A percentile compares a stretch with the other conserved stretches of the same genome.
Evolutionary conservation across 352 stramenopile species (phyloP).

Genomic region (Blastocystis sp.): DNA sequence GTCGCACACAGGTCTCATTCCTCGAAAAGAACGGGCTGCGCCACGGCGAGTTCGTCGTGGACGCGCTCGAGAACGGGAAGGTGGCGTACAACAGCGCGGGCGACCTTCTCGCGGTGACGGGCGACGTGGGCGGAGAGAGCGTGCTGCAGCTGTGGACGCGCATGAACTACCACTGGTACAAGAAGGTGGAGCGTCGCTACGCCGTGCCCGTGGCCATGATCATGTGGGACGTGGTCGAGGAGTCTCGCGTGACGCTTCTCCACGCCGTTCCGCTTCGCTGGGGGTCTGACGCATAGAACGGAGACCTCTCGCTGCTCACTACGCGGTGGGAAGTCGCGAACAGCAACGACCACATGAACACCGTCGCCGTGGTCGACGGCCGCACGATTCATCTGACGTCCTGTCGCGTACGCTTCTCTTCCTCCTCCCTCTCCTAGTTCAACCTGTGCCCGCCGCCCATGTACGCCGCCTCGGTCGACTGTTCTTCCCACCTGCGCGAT

Average conservation of each 20-base stretch:
- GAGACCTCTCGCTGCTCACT: neutral
- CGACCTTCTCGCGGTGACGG: constrained; percentile 81
- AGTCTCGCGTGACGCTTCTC: neutral
- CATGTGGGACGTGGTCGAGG: constrained; percentile 18
- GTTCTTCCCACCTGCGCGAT: neutral
- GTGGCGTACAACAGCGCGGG: constrained; percentile 81
- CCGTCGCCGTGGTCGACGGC: constrained; percentile 22
- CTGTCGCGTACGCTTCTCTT: neutral
- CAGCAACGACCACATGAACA: neutral
- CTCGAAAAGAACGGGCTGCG: constrained; percentile 84
- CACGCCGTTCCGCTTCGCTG: neutral
- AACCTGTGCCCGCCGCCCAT: constrained; percentile 43
- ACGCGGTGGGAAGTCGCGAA: constrained; percentile 20
- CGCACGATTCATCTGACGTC: constrained; percentile 3
- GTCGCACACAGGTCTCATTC: constrained; percentile 81
- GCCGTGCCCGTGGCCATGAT: neutral
- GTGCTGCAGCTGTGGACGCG: constrained; percentile 82
- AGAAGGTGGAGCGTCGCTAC: constrained; percentile 81
- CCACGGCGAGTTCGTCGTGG: constrained; percentile 81
- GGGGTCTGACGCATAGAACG: constrained; percentile 28
- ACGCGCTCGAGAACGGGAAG: constrained; percentile 76
- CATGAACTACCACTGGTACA: constrained; percentile 85
- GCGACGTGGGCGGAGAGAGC: constrained; percentile 72
- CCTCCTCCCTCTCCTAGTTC: neutral
- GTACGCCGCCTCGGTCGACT: constrained; percentile 25